Evolutionary conservation across 192 early-diverging fungal species (phyloP).

Genomic region (Phycomyces nitens): DNA sequence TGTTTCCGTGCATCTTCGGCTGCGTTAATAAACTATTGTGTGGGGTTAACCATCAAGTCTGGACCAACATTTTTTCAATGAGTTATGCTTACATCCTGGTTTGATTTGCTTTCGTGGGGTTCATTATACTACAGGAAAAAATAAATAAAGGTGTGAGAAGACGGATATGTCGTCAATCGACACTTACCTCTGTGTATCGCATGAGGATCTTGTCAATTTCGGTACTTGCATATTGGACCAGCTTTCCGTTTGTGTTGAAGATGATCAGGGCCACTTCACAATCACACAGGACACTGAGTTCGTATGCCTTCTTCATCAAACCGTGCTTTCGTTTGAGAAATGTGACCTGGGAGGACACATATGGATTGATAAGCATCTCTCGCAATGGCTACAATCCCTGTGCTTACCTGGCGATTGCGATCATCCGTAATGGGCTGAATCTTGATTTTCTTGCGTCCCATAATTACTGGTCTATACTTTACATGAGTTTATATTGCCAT

Average conservation of each 20-base stretch:
- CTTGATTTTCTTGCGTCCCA: slow-evolving; percentile 96
- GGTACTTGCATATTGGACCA: slow-evolving; percentile 88
- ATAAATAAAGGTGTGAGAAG: neutral
- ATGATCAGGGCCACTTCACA: slow-evolving; percentile 94
- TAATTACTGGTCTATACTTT: slow-evolving; percentile 35
- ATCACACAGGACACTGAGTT: slow-evolving; percentile 90
- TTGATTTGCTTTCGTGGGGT: slow-evolving; percentile 37
- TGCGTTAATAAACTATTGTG: slow-evolving; percentile 30
- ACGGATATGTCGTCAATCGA: neutral
- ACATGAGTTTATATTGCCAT: too few species aligned
- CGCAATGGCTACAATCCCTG: neutral
- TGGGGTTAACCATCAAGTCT: too few species aligned
- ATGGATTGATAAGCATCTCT: too few species aligned
- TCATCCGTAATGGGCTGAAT: slow-evolving; percentile 91
- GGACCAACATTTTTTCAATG: too few species aligned
- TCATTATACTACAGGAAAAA: slow-evolving; percentile 34
- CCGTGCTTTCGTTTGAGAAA: slow-evolving; percentile 94
- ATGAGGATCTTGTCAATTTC: slow-evolving; percentile 95
- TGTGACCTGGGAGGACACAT: slow-evolving; percentile 58
- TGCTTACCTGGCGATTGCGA: slow-evolving; percentile 84
- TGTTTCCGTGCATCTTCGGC: slow-evolving; percentile 12
- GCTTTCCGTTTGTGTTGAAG: slow-evolving; percentile 89
- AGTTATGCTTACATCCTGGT: slow-evolving; percentile 43
- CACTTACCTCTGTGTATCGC: slow-evolving; percentile 77
- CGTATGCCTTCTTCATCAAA: slow-evolving; percentile 96